Conservation (phyloP, 2,329 filamentous ascomycete genomes). For the Exophiala alcalophila region DNA sequence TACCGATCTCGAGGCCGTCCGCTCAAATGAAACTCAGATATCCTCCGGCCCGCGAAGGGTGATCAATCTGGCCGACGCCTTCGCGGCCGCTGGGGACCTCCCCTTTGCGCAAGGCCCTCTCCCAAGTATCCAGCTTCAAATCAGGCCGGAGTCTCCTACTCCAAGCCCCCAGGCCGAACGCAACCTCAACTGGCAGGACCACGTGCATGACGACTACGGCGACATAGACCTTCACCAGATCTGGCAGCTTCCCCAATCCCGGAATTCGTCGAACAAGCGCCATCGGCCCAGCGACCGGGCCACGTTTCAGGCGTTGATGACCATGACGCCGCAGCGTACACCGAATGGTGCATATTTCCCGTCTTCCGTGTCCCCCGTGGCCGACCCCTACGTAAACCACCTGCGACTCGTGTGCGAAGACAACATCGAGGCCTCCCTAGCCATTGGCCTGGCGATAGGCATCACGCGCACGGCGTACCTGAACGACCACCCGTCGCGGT, state of each 20-base stretch:
- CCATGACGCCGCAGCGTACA: conserved; percentile 5
- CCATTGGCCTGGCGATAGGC: conserved; percentile 17
- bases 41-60: no score
- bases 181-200: background rate
- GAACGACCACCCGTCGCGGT: conserved; percentile 26
- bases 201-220: conserved; percentile 18
- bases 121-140: conserved; percentile 5
- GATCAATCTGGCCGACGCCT: conserved; percentile 21
- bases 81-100: conserved; percentile 22
- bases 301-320: conserved; percentile 1
- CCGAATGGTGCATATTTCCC: background rate
- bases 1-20: no score
- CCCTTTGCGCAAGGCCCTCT: conserved; percentile 9
- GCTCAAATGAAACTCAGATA: no score
- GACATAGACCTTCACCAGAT: conserved; percentile 19
- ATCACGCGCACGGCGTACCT: conserved; percentile 24
- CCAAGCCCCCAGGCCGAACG: background rate
- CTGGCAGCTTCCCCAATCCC: conserved; percentile 10
- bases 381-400: conserved; percentile 23
- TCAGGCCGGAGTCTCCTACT: conserved; percentile 4
- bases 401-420: conserved; percentile 16
- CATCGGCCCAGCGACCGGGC: background rate
- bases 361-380: background rate
- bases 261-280: background rate
- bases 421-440: conserved; percentile 21